Evolutionary conservation across 805 yeast species (phyloP), one percentile per base, ranked within the genome.

Genomic region (Candida odintsovae): DNA sequence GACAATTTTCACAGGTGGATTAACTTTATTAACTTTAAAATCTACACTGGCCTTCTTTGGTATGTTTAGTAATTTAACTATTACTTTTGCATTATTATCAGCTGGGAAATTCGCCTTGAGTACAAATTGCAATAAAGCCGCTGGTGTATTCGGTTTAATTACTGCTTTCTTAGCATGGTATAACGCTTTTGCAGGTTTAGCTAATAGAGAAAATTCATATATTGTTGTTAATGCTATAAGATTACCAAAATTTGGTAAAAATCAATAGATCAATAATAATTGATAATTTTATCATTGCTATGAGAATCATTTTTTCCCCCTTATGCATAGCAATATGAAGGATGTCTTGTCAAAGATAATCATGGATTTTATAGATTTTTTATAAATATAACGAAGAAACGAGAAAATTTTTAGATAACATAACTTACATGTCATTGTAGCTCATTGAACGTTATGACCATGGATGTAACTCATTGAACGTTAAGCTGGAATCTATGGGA

Each of bases 121-220:
- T 22, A 48, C 52, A 2, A 55, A 53, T 21, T 64, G 70, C 45
- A 64, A 66, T 2, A 68, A 59, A 47, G 86, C 83, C 9, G 88
- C 82, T 40, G 90, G 90, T 54, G 72, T 78, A 16, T 43, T 77
- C n/a, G 89, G 87, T 41, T 69, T 82, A 18, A 67, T 82, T 7
- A 76, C 82, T 26, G 75, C 86, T 0, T 69, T 80, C 50, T 62
- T 79, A 42, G 85, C 84, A 1, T 83, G 83, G 83, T 82, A 81
- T 58, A 81, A 82, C 59, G 87, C 88, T 6, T 80, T 71, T 53
- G 85, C 86, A 3, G 89, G 88, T 72, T 62, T 78, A 29, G 80
- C 87, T 26, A 84, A 75, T 49, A 68, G 67, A 33, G 83, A 80
- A 58, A 86, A 85, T 64, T 69, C 88, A 5, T 83, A 81, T 60